A percentile compares a stretch with the other conserved stretches of the same genome.
Evolutionary conservation across 306 rosid genomes (phyloP).

Genomic region (Arachis stenosperma): DNA sequence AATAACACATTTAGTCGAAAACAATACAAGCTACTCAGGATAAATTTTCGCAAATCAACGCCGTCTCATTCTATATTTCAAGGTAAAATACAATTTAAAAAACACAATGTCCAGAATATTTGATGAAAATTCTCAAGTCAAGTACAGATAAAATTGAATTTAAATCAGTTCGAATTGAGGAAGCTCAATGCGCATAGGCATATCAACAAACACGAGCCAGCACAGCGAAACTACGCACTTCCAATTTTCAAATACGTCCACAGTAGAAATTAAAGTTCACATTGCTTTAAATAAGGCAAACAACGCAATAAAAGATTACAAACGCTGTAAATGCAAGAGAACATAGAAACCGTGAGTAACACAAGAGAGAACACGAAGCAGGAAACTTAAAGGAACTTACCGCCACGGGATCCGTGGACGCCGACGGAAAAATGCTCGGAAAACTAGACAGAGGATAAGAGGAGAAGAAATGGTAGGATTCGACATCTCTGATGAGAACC

Average conservation of each 20-base stretch:
- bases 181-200: neutral
- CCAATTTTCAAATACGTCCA: neutral
- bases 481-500: conserved; percentile 50
- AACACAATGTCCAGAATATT: conserved; percentile 13
- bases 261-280: conserved; percentile 8
- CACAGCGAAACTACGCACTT: neutral
- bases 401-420: conserved; percentile 29
- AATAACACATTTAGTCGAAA: conserved; percentile 17
- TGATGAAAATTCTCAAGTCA: conserved; percentile 9
- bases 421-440: conserved; percentile 44
- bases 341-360: neutral
- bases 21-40: neutral
- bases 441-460: conserved; percentile 38
- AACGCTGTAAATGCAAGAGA: neutral
- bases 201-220: conserved; percentile 2
- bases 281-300: neutral
- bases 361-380: conserved; percentile 10
- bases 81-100: conserved; percentile 1
- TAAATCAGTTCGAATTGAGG: neutral
- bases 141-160: conserved; percentile 23
- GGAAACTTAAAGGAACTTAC: conserved; percentile 47
- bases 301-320: conserved; percentile 9
- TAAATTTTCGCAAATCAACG: neutral
- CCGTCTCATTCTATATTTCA: conserved; percentile 10
- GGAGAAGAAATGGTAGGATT: conserved; percentile 53